Percentiles rank a stretch among this genome's conserved stretches.
Evolutionary conservation across 2,329 filamentous ascomycete genomes (phyloP).

Genomic region (Kalaharituber pfeilii): DNA sequence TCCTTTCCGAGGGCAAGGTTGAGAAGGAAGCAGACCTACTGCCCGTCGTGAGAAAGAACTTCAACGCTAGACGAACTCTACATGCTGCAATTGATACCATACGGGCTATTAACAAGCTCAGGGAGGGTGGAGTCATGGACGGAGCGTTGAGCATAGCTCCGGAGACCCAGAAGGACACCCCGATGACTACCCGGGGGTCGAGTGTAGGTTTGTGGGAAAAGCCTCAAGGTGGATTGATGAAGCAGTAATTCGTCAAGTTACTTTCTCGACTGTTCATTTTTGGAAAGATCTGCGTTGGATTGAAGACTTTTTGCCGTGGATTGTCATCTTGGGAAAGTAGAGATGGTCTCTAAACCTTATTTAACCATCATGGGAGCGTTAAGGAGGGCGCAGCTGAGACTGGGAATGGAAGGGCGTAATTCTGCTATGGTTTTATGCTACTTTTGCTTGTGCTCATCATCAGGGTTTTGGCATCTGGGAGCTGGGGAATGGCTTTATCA

Average conservation of each 20-base stretch:
- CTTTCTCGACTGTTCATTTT: neutral
- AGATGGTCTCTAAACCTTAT: too few species aligned
- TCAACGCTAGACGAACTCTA: slow-evolving; percentile 50
- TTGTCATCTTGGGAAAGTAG: too few species aligned
- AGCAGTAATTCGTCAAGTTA: neutral
- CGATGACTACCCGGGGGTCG: slow-evolving; percentile 42
- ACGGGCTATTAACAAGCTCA: slow-evolving; percentile 52
- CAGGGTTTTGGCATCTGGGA: too few species aligned
- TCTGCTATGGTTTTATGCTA: too few species aligned
- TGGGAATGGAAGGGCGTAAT: too few species aligned
- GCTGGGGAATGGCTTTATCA: too few species aligned
- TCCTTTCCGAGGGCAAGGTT: slow-evolving; percentile 39
- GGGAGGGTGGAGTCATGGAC: slow-evolving; percentile 49
- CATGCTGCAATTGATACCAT: slow-evolving; percentile 56
- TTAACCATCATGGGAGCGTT: too few species aligned
- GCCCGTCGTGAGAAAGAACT: slow-evolving; percentile 56
- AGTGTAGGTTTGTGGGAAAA: slow-evolving; percentile 45
- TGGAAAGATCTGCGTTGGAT: too few species aligned
- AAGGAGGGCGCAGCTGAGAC: too few species aligned
- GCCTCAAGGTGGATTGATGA: slow-evolving; percentile 21
- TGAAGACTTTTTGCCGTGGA: too few species aligned
- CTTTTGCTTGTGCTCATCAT: too few species aligned
- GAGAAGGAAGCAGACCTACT: slow-evolving; percentile 38
- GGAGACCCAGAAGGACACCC: slow-evolving; percentile 36
- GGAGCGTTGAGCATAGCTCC: slow-evolving; percentile 36